Base-by-base conservation (phyloP, 2,329 filamentous ascomycete species). In the Sphaerulina vaccinii region DNA sequence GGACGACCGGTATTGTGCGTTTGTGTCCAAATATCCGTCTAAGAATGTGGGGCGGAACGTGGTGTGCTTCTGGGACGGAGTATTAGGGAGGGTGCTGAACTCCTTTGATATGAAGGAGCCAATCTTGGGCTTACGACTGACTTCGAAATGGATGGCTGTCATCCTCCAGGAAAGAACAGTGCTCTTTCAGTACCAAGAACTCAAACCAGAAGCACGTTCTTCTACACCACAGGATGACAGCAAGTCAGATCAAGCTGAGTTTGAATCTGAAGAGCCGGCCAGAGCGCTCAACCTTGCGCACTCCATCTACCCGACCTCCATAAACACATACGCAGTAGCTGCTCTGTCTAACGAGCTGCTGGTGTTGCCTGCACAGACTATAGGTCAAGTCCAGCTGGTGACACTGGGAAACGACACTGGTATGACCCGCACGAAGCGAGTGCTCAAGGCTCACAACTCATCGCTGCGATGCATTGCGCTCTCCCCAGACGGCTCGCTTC, bases 301-400 rank as follows among this genome's bases (percentile, higher is more conserved):
- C 38, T 84, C 86, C 11, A 79, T 85, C 16, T 95, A 92, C 63
- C 88, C 95, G 66, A 99, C 93, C 1, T 83, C 88, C 16, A 84
- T 90, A 68, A 99, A 99, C 65, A 81, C 85, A 0, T 77, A 85
- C 41, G 93, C 91, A 0, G 74, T 97, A 7, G 90, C 88, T 63
- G 88, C 86, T 65, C 74, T 97, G 16, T 86, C 87, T 1, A 77
- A 84, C 32, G 85, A 84, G 59, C 77, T 85, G 29, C 76, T 96
- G 5, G 88, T 86, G 0, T 93, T 97, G 57, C 92, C 92, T 0
- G 92, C 92, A n/a, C 81, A 90, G 46, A 91, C 87, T 1, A 73
- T 83, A 0, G 93, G 93, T 10, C 93, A 99, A 65, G 86, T 97
- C 22, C 91, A 96, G 68, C 75, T 97, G 1, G 86, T 96, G 45